phyloP scores from a whole-genome alignment of 768 basidiomycete genomes.

The Leccinum subtestaceum region DNA sequence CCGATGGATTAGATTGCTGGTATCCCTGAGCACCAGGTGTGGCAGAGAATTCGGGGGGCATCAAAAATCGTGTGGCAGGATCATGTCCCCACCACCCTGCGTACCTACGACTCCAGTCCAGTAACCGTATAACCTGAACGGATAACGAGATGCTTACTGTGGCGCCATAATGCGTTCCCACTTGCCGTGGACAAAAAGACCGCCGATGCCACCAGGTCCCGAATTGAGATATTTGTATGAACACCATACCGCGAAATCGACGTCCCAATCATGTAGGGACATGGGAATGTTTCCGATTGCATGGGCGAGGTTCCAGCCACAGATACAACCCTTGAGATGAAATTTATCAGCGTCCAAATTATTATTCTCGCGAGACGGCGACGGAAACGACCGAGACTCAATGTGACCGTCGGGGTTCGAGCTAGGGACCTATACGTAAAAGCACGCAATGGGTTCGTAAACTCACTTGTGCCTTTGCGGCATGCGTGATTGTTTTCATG shows the following conservation, averaged over 20 bases:
- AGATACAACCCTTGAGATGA: slow-evolving; percentile 75
- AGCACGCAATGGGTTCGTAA: slow-evolving; percentile 19
- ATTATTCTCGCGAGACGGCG: slow-evolving; percentile 7
- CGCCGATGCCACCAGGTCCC: slow-evolving; percentile 96
- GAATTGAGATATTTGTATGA: slow-evolving; percentile 98
- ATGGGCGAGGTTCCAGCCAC: slow-evolving; percentile 97
- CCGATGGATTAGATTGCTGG: slow-evolving; percentile 93
- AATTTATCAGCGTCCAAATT: slow-evolving; percentile 14
- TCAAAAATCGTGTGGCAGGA: slow-evolving; percentile 79
- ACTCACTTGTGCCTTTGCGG: slow-evolving; percentile 77
- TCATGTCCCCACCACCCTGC: slow-evolving; percentile 99
- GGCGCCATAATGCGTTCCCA: slow-evolving; percentile 65
- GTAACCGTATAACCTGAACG: slow-evolving; percentile 7
- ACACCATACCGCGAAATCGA: slow-evolving; percentile 99
- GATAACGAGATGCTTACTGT: slow-evolving; percentile 46
- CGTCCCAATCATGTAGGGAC: slow-evolving; percentile 86
- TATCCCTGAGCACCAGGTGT: slow-evolving; percentile 91
- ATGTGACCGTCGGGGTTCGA: slow-evolving; percentile 5
- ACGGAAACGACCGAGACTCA: slow-evolving; percentile 6
- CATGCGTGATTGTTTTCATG: slow-evolving; percentile 77
- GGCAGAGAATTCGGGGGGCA: slow-evolving; percentile 81
- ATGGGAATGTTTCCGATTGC: slow-evolving; percentile 92
- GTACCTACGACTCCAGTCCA: slow-evolving; percentile 46
- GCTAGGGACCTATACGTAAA: slow-evolving; percentile 26
- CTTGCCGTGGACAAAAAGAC: slow-evolving; percentile 82